These are phyloP conservation scores for Alternaria brassicicola DNA, from an alignment of 2,329 filamentous ascomycete genomes.

Conservation along the genomic window DNA sequence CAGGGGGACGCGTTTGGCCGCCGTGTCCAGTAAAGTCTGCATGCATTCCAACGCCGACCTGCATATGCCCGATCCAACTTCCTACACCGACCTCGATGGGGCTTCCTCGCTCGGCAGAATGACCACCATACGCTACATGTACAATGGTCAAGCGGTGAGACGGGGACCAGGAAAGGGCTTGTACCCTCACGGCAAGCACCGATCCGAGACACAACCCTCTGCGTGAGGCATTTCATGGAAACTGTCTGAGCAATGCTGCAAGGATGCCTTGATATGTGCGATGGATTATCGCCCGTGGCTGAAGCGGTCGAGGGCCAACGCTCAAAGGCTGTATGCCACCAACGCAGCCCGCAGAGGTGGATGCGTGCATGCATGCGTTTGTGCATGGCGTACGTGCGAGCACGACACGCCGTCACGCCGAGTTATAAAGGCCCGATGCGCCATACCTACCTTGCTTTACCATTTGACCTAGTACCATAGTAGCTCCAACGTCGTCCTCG, in stretches of 20 bases:
- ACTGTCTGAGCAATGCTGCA: neutral
- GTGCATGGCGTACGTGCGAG: constrained; percentile 1
- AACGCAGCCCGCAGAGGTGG: neutral
- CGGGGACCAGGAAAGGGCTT: neutral
- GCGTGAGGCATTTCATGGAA: neutral
- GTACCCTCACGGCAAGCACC: neutral
- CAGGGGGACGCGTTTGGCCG: constrained; percentile 5
- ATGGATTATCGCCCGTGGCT: neutral
- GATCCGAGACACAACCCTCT: neutral
- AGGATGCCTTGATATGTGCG: neutral
- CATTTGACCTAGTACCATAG: neutral
- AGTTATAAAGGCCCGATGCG: constrained; percentile 11
- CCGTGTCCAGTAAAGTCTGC: neutral
- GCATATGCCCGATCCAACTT: constrained; percentile 1
- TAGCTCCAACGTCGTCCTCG: neutral
- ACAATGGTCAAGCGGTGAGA: neutral
- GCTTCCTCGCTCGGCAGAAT: neutral
- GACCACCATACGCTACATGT: neutral
- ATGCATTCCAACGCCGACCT: neutral
- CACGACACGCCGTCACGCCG: constrained; percentile 6
- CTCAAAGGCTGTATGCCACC: neutral
- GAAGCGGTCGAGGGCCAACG: neutral
- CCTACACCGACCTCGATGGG: neutral
- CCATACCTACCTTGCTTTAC: neutral
- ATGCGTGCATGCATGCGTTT: constrained; percentile 5